These are phyloP conservation scores for Boeremia exigua DNA, from an alignment of 2,329 filamentous ascomycete genomes.

Conservation along the genomic window DNA sequence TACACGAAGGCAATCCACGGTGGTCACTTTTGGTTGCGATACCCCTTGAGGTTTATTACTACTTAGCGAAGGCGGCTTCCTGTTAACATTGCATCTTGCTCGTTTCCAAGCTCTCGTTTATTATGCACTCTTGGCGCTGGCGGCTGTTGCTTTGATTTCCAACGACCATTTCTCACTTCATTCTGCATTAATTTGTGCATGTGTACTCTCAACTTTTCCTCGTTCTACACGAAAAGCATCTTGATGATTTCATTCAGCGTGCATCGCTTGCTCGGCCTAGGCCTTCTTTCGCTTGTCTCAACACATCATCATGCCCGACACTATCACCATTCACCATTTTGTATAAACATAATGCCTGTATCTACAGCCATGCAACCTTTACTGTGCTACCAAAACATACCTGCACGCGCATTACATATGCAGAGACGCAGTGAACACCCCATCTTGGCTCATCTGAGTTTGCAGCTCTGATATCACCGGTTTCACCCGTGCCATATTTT, in stretches of 20 bases:
- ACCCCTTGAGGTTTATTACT: conserved; percentile 19
- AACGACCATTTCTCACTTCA: not conserved
- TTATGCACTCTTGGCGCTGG: not conserved
- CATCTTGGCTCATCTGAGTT: not conserved
- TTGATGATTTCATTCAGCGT: not conserved
- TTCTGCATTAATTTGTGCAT: not conserved
- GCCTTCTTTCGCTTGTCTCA: not conserved
- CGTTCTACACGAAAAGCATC: conserved; percentile 1
- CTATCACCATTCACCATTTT: not conserved
- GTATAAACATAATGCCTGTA: conserved; percentile 7
- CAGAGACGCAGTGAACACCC: not conserved
- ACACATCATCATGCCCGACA: not conserved
- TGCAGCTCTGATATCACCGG: not conserved
- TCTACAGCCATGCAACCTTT: not conserved
- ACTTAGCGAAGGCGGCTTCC: conserved; percentile 18
- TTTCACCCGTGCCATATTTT: not conserved
- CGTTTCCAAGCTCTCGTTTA: not conserved
- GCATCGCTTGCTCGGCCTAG: not conserved
- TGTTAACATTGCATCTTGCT: not conserved
- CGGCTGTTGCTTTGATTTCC: not conserved
- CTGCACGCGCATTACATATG: not conserved
- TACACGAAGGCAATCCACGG: conserved; percentile 20
- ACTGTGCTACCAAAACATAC: not conserved
- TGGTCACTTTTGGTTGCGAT: conserved; percentile 26
- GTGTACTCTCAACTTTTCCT: not conserved